Evolutionary conservation across 2,329 filamentous ascomycete species (phyloP), one percentile per base, ranked within the genome.

Genomic region (Trichophaea hybrida): DNA sequence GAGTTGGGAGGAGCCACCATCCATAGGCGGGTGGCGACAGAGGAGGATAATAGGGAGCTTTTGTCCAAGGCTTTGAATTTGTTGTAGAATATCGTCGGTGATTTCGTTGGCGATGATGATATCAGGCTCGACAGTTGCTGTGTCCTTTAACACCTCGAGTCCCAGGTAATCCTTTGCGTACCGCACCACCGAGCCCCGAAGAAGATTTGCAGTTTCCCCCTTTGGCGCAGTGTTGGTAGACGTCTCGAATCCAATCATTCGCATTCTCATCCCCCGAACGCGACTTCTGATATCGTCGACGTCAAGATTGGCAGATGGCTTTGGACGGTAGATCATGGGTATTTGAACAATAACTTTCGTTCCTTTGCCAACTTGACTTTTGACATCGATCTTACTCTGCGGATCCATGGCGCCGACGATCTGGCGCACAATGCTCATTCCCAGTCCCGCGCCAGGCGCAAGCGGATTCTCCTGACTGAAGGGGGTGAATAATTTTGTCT

Each of bases 391-490:
- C 5, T 73, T 75, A 0, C 83, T 83, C 1, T 24, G 24, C 24
- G 24, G 24, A 33, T 77, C 75, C 0, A 86, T 71, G 32, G 80
- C 77, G 51, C 78, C 76, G 13, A 84, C 77, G 5, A 86, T 79
- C 55, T 75, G 73, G 17, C 77, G 76, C 1, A 86, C 83, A 6
- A 87, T 79, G 44, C 79, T 82, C 34, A 87, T 70, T 0, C 84
- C 84, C 0, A 87, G 73, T 0, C 84, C 83, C 0, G 80, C 79
- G 0, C 84, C 83, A 0, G 78, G 76, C 0, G 77, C 74, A 1
- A 86, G 69, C 0, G 74, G 71, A 52, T 85, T 76, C 66, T 86
- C 84, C 62, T 87, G 84, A 0, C 75, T 71, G 61, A 86, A 86
- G 0, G 82, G 80, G 0, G 77, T 79, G 67, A 82, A 87, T 0